Conservation (phyloP, 2,329 filamentous ascomycete species). For the Trichoderma guizhouense region DNA sequence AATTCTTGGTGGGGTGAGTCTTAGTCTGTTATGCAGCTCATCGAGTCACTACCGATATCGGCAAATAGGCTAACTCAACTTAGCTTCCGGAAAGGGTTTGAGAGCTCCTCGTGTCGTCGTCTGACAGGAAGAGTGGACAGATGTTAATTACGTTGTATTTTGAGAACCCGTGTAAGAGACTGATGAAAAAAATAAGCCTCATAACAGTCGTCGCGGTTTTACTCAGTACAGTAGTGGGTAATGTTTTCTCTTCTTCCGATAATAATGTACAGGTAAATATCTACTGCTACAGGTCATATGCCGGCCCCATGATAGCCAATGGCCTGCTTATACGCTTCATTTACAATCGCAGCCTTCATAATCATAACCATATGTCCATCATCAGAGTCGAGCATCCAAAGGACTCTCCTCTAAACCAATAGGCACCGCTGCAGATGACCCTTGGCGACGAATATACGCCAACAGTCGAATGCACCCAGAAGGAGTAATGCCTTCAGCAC, state of each 20-base stretch:
- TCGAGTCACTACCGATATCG: conserved; percentile 17
- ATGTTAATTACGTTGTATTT: background rate
- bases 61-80: conserved; percentile 3
- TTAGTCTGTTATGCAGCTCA: conserved; percentile 5
- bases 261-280: background rate
- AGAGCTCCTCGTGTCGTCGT: background rate
- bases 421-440: background rate
- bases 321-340: background rate
- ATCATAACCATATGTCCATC: background rate
- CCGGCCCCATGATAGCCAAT: no score
- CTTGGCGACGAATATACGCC: conserved; percentile 50
- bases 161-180: background rate
- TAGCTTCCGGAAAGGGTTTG: background rate
- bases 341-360: background rate
- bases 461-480: conserved; percentile 59
- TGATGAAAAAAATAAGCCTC: background rate
- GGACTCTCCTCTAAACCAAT: background rate
- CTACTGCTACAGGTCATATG: background rate
- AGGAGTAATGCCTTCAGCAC: conserved; percentile 76
- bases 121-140: background rate
- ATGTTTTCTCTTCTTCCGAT: background rate
- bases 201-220: no score
- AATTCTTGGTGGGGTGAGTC: conserved; percentile 14
- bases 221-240: background rate
- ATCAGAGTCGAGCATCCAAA: background rate